Percentiles rank a stretch among this genome's conserved stretches.
Evolutionary conservation across 306 rosid genomes (phyloP).

Genomic region (Adenanthera pavonina): DNA sequence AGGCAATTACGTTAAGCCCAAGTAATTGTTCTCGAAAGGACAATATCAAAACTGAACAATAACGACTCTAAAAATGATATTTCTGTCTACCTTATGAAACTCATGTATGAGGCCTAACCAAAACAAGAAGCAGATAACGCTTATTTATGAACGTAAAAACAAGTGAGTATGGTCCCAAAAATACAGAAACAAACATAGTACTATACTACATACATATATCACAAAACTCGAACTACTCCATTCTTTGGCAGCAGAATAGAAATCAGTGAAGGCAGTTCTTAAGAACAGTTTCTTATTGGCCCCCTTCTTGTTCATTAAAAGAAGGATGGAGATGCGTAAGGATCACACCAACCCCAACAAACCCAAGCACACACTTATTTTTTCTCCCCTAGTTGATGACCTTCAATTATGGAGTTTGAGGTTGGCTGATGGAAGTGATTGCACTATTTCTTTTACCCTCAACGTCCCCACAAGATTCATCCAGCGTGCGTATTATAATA

Average conservation of each 20-base stretch:
- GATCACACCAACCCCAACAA: constrained; percentile 61
- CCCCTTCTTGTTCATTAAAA: constrained; percentile 28
- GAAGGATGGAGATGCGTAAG: constrained; percentile 21
- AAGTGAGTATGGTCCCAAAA: constrained; percentile 46
- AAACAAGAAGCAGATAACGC: constrained; percentile 35
- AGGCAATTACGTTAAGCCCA: constrained; percentile 18
- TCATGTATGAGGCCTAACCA: constrained; percentile 34
- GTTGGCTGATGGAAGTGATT: constrained; percentile 21
- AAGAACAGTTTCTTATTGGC: constrained; percentile 5
- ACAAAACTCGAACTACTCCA: not conserved
- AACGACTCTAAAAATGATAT: not conserved
- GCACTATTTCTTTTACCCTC: not conserved
- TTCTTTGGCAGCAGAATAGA: not conserved
- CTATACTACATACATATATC: not conserved
- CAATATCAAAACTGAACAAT: constrained; percentile 9
- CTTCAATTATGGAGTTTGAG: constrained; percentile 44
- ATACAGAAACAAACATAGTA: constrained; percentile 21
- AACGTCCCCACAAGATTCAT: constrained; percentile 17
- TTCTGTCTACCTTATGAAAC: constrained; percentile 18
- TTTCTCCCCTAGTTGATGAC: not conserved
- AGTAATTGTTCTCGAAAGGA: not conserved
- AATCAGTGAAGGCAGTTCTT: not conserved
- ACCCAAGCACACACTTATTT: constrained; percentile 34
- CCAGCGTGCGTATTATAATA: constrained; percentile 42
- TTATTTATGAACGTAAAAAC: constrained; percentile 19